Percentiles rank a stretch among this genome's conserved stretches.
Conservation (phyloP, 169 alveolate species). For the Perkinsus olseni region DNA sequence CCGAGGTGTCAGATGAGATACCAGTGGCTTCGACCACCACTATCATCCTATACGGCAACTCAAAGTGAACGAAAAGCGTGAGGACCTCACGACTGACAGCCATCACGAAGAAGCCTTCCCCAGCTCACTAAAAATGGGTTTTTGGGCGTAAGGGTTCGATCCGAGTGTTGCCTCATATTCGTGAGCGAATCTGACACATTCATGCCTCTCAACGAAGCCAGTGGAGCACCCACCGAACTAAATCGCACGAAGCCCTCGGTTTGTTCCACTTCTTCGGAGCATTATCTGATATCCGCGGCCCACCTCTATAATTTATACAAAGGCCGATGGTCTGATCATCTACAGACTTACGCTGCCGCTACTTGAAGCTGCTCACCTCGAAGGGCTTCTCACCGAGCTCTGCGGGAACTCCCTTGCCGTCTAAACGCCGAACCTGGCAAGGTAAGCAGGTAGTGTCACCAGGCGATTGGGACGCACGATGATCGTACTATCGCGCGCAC, state of each 20-base stretch:
- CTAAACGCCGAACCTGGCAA: not conserved
- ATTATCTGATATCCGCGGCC: not conserved
- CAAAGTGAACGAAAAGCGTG: not conserved
- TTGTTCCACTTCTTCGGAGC: not conserved
- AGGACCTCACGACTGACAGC: not conserved
- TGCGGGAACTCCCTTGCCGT: not conserved
- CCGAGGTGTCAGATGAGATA: not conserved
- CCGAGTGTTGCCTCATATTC: not conserved
- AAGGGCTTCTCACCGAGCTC: not conserved
- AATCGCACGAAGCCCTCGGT: not conserved
- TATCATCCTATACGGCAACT: not conserved
- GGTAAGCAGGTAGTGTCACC: not conserved
- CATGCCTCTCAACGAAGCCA: no score
- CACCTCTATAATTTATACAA: not conserved
- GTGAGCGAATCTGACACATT: not conserved
- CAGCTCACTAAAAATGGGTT: not conserved
- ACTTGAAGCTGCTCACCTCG: not conserved
- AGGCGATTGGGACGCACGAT: not conserved
- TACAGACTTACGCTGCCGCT: not conserved
- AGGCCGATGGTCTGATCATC: not conserved
- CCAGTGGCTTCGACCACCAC: not conserved
- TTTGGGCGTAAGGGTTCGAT: not conserved
- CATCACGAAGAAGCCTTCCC: not conserved
- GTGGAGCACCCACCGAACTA: not conserved
- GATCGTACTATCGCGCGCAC: no score